phyloP scores from a whole-genome alignment of 2,329 filamentous ascomycete species.

The Teratosphaeria pseudoeucalypti region DNA sequence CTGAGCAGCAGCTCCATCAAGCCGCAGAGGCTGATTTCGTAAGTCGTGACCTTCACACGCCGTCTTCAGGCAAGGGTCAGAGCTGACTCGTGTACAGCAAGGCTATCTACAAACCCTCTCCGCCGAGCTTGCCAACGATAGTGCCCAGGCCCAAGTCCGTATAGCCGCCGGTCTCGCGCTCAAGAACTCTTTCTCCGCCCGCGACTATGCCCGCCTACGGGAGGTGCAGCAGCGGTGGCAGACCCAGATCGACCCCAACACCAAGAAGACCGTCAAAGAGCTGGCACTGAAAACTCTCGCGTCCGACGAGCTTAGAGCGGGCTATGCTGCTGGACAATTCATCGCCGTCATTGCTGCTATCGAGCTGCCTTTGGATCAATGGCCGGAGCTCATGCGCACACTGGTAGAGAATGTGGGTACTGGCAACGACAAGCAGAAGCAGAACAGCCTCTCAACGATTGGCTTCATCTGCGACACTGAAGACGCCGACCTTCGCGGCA shows the following conservation, averaged over 20 bases:
- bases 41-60: conserved; percentile 32
- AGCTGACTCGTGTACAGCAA: conserved; percentile 46
- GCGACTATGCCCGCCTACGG: conserved; percentile 77
- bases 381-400: conserved; percentile 79
- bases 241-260: conserved; percentile 65
- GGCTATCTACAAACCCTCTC: conserved; percentile 88
- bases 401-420: conserved; percentile 88
- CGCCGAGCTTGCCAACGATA: conserved; percentile 86
- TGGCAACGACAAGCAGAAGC: conserved; percentile 80
- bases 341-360: conserved; percentile 90
- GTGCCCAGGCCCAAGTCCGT: conserved; percentile 71
- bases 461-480: conserved; percentile 97
- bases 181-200: conserved; percentile 95
- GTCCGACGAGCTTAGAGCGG: conserved; percentile 70
- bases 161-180: conserved; percentile 90
- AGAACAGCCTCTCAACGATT: conserved; percentile 89
- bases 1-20: conserved; percentile 87
- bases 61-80: conserved; percentile 3
- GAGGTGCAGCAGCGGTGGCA: conserved; percentile 93
- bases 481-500: conserved; percentile 72
- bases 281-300: conserved; percentile 78
- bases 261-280: conserved; percentile 81
- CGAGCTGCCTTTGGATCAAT: conserved; percentile 86
- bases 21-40: conserved; percentile 95
- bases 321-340: conserved; percentile 68